Percentiles rank a stretch among this genome's conserved stretches.
These are phyloP conservation scores for Ramaria rubella DNA, from an alignment of 768 basidiomycete species.

Conservation along the genomic window DNA sequence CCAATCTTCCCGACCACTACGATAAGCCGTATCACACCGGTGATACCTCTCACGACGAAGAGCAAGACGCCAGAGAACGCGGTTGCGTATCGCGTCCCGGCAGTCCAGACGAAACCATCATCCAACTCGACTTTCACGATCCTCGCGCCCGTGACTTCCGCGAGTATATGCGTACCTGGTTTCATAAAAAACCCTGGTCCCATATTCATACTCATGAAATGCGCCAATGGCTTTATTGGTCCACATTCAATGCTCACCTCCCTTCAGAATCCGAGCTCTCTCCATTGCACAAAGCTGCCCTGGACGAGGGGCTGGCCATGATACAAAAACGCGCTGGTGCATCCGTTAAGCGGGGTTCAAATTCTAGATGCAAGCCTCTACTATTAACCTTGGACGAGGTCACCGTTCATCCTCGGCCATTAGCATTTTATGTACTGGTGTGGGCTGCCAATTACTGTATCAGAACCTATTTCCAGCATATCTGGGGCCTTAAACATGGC, in stretches of 20 bases:
- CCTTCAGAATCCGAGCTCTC: constrained; percentile 45
- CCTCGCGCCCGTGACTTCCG: constrained; percentile 71
- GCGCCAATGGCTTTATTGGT: constrained; percentile 77
- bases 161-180: constrained; percentile 60
- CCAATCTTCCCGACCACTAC: constrained; percentile 27
- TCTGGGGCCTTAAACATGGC: constrained; percentile 38
- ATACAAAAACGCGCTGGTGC: constrained; percentile 70
- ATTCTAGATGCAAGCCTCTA: constrained; percentile 46
- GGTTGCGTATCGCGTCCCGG: constrained; percentile 39
- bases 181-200: constrained; percentile 68
- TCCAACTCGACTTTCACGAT: constrained; percentile 53
- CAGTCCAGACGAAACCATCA: constrained; percentile 55
- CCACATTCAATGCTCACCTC: constrained; percentile 63
- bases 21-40: constrained; percentile 26
- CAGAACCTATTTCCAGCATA: constrained; percentile 37
- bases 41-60: constrained; percentile 49
- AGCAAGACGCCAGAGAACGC: constrained; percentile 41
- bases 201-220: constrained; percentile 57
- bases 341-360: constrained; percentile 53
- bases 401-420: constrained; percentile 60
- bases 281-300: constrained; percentile 34
- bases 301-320: constrained; percentile 56
- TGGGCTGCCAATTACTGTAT: constrained; percentile 42
- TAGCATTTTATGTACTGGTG: constrained; percentile 53
- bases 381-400: constrained; percentile 75